Conservation (phyloP, 306 rosid genomes). For the Cicer judaicum region DNA sequence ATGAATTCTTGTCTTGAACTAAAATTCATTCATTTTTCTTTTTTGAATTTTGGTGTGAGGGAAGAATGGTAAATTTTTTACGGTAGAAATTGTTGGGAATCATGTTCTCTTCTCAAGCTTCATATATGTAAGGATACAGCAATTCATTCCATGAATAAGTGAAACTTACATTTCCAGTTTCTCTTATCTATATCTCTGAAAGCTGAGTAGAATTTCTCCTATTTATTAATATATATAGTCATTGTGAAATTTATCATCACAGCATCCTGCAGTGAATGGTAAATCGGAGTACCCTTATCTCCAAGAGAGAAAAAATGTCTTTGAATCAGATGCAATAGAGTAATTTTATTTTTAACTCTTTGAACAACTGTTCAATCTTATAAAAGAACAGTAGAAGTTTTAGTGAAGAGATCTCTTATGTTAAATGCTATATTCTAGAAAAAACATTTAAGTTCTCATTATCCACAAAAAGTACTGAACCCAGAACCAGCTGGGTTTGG, state of each 20-base stretch:
- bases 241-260: background rate
- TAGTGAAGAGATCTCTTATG: background rate
- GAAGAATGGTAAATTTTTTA: slow-evolving; percentile 14
- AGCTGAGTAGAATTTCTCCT: background rate
- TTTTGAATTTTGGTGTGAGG: slow-evolving; percentile 34
- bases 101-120: slow-evolving; percentile 19
- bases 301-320: background rate
- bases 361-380: background rate
- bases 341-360: too few species aligned
- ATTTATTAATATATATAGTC: background rate
- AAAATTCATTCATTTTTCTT: slow-evolving; percentile 56
- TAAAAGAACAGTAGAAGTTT: background rate
- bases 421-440: background rate
- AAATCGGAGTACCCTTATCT: background rate
- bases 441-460: background rate
- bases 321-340: background rate
- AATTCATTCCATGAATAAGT: background rate
- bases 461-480: background rate
- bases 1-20: background rate
- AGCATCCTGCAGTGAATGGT: background rate
- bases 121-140: background rate
- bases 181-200: background rate
- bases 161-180: background rate
- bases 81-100: background rate
- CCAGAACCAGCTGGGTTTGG: too few species aligned